Evolutionary conservation across 1,284 basidiomycete species (phyloP).

Genomic region (Papiliotrema flavescens): DNA sequence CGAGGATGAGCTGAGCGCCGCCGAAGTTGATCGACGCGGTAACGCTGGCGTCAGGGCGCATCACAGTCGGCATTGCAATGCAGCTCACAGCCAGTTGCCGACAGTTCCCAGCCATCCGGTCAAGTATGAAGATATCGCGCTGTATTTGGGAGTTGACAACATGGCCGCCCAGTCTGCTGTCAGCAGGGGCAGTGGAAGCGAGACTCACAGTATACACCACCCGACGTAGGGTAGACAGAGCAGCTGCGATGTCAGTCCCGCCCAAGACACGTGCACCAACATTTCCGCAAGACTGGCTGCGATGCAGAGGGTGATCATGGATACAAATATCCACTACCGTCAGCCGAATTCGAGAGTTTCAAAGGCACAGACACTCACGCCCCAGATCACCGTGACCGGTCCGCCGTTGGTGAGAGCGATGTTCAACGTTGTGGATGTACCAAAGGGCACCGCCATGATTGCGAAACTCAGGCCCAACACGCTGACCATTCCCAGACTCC

Average conservation of each 20-base stretch:
- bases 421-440: conserved; percentile 48
- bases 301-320: conserved; percentile 50
- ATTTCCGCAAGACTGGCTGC: conserved; percentile 52
- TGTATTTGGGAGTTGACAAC: conserved; percentile 50
- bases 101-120: conserved; percentile 53
- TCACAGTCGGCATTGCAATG: no score
- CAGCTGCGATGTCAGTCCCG: conserved; percentile 26
- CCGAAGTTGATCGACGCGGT: conserved; percentile 53
- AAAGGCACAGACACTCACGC: conserved; percentile 25
- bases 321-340: conserved; percentile 50
- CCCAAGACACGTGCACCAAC: conserved; percentile 11
- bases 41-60: conserved; percentile 28
- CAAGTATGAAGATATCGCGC: conserved; percentile 49
- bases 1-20: conserved; percentile 52
- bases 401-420: conserved; percentile 52
- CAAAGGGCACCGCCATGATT: conserved; percentile 52
- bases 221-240: conserved; percentile 51
- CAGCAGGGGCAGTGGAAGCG: background rate
- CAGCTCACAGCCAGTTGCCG: conserved; percentile 51
- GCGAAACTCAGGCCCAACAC: conserved; percentile 50
- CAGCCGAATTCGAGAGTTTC: background rate
- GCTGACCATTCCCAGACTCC: conserved; percentile 51
- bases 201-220: conserved; percentile 49
- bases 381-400: conserved; percentile 48
- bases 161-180: conserved; percentile 49